phyloP scores from a whole-genome alignment of 768 basidiomycete species.

The Hypholoma fasciculare region DNA sequence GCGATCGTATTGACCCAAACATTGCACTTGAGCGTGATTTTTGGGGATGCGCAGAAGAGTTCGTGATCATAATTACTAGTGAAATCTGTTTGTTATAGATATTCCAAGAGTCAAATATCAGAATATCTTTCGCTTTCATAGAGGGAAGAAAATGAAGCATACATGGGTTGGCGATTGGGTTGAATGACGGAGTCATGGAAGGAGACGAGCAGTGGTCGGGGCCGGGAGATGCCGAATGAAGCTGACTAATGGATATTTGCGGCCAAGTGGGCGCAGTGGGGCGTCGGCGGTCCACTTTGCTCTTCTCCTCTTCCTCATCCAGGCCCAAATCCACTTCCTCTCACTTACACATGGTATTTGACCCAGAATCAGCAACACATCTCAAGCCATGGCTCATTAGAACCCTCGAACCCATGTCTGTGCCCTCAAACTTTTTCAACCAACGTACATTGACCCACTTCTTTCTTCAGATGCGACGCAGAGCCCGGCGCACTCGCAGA shows the following conservation, averaged over 20 bases:
- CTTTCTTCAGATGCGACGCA: constrained; percentile 80
- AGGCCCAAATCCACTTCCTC: neutral
- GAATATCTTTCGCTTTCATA: too few relatives aligned
- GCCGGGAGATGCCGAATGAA: constrained; percentile 4
- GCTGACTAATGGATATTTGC: constrained; percentile 20
- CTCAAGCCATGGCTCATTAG: constrained; percentile 89
- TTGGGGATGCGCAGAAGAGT: too few relatives aligned
- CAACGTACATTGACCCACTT: constrained; percentile 10
- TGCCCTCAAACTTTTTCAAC: constrained; percentile 12
- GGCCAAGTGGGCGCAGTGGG: neutral
- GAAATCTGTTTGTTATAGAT: too few relatives aligned
- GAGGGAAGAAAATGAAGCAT: too few relatives aligned
- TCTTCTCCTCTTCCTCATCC: constrained; percentile 2
- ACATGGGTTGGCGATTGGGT: neutral
- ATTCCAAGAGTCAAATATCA: too few relatives aligned
- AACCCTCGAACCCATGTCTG: constrained; percentile 90
- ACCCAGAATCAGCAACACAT: constrained; percentile 59
- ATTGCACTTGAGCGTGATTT: neutral
- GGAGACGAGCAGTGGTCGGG: neutral
- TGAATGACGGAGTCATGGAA: neutral
- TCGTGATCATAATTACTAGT: too few relatives aligned
- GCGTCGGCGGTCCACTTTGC: neutral
- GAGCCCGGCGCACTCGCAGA: constrained; percentile 93
- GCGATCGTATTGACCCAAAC: neutral
- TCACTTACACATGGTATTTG: constrained; percentile 58